These are phyloP conservation scores for Saccharomycopsis guyanensis DNA, from an alignment of 805 yeast genomes.

Conservation along the genomic window DNA sequence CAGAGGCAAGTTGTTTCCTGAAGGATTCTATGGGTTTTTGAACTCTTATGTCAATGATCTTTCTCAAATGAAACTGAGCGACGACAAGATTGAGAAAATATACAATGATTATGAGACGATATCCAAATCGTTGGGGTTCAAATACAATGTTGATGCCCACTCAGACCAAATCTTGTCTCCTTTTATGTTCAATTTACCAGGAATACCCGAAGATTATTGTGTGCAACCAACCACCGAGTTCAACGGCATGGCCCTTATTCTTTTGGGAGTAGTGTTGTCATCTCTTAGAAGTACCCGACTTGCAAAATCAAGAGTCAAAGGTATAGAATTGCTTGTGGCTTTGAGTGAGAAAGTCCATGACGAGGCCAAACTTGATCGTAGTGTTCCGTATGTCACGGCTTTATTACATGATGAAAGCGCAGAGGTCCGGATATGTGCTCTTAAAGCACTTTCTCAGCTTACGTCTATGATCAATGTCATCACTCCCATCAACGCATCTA, in stretches of 20 bases:
- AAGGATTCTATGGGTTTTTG: conserved; percentile 56
- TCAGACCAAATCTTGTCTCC: conserved; percentile 25
- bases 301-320: conserved; percentile 54
- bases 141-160: conserved; percentile 24
- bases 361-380: conserved; percentile 77
- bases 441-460: conserved; percentile 60
- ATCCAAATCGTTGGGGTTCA: conserved; percentile 34
- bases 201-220: conserved; percentile 39
- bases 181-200: conserved; percentile 42
- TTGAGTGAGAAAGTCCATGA: conserved; percentile 72
- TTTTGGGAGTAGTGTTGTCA: conserved; percentile 52
- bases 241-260: conserved; percentile 46
- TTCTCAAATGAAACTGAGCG: conserved; percentile 33
- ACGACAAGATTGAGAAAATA: conserved; percentile 51
- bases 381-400: conserved; percentile 72
- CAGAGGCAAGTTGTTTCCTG: conserved; percentile 52
- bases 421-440: conserved; percentile 58
- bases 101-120: conserved; percentile 51
- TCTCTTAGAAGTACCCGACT: conserved; percentile 52
- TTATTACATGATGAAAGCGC: conserved; percentile 62
- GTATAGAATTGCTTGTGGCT: conserved; percentile 69
- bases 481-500: conserved; percentile 64
- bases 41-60: conserved; percentile 56
- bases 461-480: conserved; percentile 54
- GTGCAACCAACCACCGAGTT: conserved; percentile 28